A percentile compares a stretch with the other conserved stretches of the same genome.
These are phyloP conservation scores for Plenodomus tracheiphilus DNA, from an alignment of 2,329 filamentous ascomycete genomes.

Conservation along the genomic window DNA sequence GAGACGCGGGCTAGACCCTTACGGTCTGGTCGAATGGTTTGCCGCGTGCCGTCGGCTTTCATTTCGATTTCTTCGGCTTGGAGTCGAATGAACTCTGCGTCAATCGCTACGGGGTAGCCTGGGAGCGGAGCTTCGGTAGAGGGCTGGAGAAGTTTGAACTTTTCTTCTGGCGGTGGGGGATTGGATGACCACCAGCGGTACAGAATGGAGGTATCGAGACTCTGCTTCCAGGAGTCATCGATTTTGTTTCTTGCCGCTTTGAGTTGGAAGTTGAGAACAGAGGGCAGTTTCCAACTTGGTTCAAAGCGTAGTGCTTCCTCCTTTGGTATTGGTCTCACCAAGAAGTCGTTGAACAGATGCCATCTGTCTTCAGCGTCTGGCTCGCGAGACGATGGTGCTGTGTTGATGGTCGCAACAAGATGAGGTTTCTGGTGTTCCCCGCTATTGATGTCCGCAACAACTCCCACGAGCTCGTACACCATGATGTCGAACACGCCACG, in stretches of 20 bases:
- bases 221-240: slow-evolving; percentile 83
- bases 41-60: slow-evolving; percentile 88
- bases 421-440: slow-evolving; percentile 86
- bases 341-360: slow-evolving; percentile 97
- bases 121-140: slow-evolving; percentile 68
- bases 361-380: slow-evolving; percentile 70
- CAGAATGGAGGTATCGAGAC: slow-evolving; percentile 80
- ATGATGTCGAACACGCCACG: slow-evolving; percentile 78
- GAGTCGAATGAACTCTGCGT: slow-evolving; percentile 94
- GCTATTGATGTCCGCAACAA: slow-evolving; percentile 87
- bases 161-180: slow-evolving; percentile 51
- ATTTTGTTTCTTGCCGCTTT: slow-evolving; percentile 80
- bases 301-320: slow-evolving; percentile 91
- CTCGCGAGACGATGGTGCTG: slow-evolving; percentile 67
- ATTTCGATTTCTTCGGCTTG: slow-evolving; percentile 95
- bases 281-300: slow-evolving; percentile 88
- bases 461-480: slow-evolving; percentile 88
- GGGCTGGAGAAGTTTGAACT: slow-evolving; percentile 63
- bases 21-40: slow-evolving; percentile 87
- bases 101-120: slow-evolving; percentile 80
- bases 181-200: slow-evolving; percentile 69
- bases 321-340: slow-evolving; percentile 77
- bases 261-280: slow-evolving; percentile 82
- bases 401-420: slow-evolving; percentile 87
- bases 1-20: slow-evolving; percentile 93